Conservation (phyloP, 2,329 filamentous ascomycete genomes). For the Dryadomyces quercivorus region DNA sequence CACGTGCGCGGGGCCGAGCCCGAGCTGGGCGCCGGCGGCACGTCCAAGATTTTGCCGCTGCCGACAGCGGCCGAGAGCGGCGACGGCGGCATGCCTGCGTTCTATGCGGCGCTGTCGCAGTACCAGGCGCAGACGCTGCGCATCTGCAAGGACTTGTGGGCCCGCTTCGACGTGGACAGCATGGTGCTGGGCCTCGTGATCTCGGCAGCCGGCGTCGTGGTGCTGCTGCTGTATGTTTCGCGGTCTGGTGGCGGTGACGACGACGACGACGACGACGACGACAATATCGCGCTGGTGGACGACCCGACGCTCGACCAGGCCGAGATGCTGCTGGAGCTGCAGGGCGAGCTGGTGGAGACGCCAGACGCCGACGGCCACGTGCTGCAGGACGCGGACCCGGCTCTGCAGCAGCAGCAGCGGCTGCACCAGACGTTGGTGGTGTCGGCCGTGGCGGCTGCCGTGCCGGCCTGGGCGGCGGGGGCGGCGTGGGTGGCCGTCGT, state of each 20-base stretch:
- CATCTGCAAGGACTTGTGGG: constrained; percentile 79
- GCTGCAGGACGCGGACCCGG: constrained; percentile 46
- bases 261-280: constrained; percentile 15
- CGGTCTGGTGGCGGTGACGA: constrained; percentile 17
- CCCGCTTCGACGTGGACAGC: constrained; percentile 74
- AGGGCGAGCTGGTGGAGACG: constrained; percentile 13
- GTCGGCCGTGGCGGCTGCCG: constrained; percentile 22
- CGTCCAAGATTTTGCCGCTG: constrained; percentile 19
- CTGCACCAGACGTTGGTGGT: constrained; percentile 27
- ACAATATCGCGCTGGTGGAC: constrained; percentile 26
- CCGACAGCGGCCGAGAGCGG: constrained; percentile 23
- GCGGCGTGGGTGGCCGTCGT: constrained; percentile 1
- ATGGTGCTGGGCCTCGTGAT: constrained; percentile 73
- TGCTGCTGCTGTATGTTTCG: constrained; percentile 63
- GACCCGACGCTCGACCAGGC: constrained; percentile 46
- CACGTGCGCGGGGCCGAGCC: constrained; percentile 57
- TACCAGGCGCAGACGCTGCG: constrained; percentile 72
- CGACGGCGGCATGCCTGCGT: constrained; percentile 21
- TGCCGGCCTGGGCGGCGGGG: constrained; percentile 12
- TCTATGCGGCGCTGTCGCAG: constrained; percentile 47
- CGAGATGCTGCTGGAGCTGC: constrained; percentile 44
- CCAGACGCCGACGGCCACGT: constrained; percentile 26
- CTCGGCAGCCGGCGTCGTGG: constrained; percentile 52
- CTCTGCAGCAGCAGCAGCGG: constrained; percentile 35
- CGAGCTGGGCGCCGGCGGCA: constrained; percentile 34